Base-by-base conservation (phyloP, 2,329 filamentous ascomycete genomes). In the Rachicladosporium sp. region DNA sequence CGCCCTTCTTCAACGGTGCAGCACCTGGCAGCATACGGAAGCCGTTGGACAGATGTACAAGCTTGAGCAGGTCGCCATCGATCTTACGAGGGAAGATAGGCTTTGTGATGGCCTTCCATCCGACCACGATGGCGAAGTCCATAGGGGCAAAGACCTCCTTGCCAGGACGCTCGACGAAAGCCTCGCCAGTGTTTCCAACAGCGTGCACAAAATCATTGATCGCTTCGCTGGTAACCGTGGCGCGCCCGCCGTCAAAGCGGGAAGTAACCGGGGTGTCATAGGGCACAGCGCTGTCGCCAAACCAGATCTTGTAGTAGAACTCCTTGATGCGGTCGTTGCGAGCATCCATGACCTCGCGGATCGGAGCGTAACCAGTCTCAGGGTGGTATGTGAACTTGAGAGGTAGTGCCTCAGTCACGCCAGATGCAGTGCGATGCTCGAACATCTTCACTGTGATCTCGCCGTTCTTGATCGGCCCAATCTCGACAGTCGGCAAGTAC, bases 201-300 rank as follows among this genome's bases (percentile, higher is more conserved):
- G 91, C 89, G 58, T 98, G 88, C n/a, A 96, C 87, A 52, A 98
- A 98, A 66, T 98, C 88, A 46, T 93, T 93, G 66, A 98, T 95
- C 46, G 82, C 88, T 60, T 95, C 84, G 43, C 81, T 79, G 4
- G 86, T 94, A 50, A 98, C 88, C 19, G 76, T 86, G 4, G 86
- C 76, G 50, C 80, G 79, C 48, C 91, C 91, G 57, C 91, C 91
- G 50, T 91, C 85, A 57, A 98, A 98, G 50, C 78, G 80, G 57
- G 84, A 82, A 4, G 85, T 88, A 38, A 94, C 83, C 29, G 84
- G 72, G 10, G 82, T 80, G 53, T 95, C 81, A 40, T 95, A 83
- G 40, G 93, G 80, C 37, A 93, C 73, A 33, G 73, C 65, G 55
- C 94, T 88, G 44, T 88, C 74, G 32, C 87, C 91, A 53, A 98